Conservation (phyloP, 345 rosid genomes). For the Tarenaya hassleriana region DNA sequence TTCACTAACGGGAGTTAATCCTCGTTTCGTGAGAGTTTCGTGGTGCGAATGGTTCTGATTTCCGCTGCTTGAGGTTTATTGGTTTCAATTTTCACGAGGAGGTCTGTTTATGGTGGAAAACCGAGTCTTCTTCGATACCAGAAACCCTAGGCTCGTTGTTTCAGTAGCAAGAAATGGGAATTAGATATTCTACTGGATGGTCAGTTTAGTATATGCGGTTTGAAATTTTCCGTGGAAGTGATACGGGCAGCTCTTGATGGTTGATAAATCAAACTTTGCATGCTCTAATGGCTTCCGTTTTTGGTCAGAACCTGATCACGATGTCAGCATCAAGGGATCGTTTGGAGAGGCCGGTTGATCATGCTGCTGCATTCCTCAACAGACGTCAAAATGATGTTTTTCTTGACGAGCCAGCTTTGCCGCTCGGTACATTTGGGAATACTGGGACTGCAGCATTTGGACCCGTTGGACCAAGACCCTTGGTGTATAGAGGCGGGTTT, state of each 20-base stretch:
- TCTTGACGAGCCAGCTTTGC: conserved; percentile 29
- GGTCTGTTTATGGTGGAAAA: too few relatives aligned
- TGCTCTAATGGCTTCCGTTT: conserved; percentile 1
- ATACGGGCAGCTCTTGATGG: background rate
- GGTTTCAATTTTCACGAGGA: too few relatives aligned
- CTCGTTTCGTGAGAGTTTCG: too few relatives aligned
- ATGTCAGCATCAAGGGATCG: conserved; percentile 79
- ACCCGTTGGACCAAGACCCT: conserved; percentile 10
- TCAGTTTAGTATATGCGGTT: too few relatives aligned
- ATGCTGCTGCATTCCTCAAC: conserved; percentile 33
- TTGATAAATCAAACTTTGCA: background rate
- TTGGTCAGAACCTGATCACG: conserved; percentile 10
- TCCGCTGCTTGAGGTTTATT: too few relatives aligned
- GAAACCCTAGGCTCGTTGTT: too few relatives aligned
- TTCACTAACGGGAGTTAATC: too few relatives aligned
- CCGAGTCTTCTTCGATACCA: too few relatives aligned
- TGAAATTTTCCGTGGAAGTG: too few relatives aligned
- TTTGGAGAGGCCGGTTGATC: conserved; percentile 44
- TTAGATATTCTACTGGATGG: too few relatives aligned
- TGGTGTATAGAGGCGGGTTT: conserved; percentile 22
- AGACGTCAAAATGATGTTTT: conserved; percentile 37
- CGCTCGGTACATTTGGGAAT: conserved; percentile 9
- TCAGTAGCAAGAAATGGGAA: too few relatives aligned
- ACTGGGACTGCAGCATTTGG: conserved; percentile 10
- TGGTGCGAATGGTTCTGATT: too few relatives aligned